Evolutionary conservation across 495 filamentous ascomycete species (phyloP).

Genomic region (Sabuloglossum arenarium): DNA sequence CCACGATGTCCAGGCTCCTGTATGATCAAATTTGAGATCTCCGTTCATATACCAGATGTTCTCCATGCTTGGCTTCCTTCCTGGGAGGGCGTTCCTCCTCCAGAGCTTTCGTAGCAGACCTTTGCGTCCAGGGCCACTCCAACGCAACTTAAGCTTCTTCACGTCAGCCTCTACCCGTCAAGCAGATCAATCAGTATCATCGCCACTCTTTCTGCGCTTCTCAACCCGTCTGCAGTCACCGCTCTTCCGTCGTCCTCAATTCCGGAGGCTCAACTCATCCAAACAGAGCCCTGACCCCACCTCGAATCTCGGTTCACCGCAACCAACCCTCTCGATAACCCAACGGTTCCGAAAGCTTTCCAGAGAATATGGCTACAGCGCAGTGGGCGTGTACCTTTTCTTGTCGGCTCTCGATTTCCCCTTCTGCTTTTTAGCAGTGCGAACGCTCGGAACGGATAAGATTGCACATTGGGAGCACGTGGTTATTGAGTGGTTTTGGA

Average conservation of each 20-base stretch:
- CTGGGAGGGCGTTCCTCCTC: not conserved
- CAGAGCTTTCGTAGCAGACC: not conserved
- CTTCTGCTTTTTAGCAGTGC: slow-evolving; percentile 78
- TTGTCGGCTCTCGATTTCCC: slow-evolving; percentile 83
- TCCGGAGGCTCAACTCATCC: not conserved
- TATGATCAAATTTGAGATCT: not conserved
- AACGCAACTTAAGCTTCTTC: not conserved
- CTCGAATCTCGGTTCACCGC: not conserved
- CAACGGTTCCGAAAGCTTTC: slow-evolving; percentile 61
- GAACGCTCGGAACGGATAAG: slow-evolving; percentile 58
- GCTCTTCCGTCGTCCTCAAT: not conserved
- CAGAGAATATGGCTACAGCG: slow-evolving; percentile 85
- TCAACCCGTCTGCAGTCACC: not conserved
- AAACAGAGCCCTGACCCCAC: not conserved
- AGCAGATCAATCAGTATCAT: not conserved
- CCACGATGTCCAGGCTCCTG: not conserved
- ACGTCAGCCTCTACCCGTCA: not conserved
- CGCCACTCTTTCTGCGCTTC: too few species aligned
- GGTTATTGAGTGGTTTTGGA: slow-evolving; percentile 18
- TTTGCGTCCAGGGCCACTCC: not conserved
- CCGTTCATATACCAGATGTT: not conserved
- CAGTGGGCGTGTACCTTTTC: slow-evolving; percentile 70
- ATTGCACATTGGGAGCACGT: slow-evolving; percentile 45
- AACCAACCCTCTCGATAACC: slow-evolving; percentile 30
- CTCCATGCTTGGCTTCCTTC: not conserved